Base-by-base conservation (phyloP, 129 eudicot species). In the Flaveria sonorensis region DNA sequence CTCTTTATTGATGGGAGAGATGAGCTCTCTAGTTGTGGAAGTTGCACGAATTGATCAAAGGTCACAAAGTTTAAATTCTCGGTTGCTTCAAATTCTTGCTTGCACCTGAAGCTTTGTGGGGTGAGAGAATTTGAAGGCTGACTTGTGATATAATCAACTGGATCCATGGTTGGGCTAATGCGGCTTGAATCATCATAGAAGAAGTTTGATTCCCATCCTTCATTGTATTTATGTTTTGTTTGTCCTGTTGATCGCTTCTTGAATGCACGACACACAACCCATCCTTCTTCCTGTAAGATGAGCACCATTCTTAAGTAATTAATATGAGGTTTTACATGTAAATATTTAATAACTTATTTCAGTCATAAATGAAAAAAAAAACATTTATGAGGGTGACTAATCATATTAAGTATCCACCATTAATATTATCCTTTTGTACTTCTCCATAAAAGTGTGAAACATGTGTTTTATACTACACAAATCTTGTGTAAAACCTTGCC, bases 191-290 rank as follows among this genome's bases (percentile, higher is more conserved):
- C 92, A 1, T 90, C 92, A 16, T 85, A 85, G 46, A 82, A 83
- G 67, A 76, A 87, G 77, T 83, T 75, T 10, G 97, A 77, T 74
- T 93, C 95, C 95, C 98, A 93, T 55, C 77, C 80, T 67, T 87
- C 89, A 45, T 45, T 45, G 48, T 45, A 14, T 0, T 13, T 78
- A 78, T 53, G 81, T 72, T 90, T 93, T 6, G 88, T 76, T 82
- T 88, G 96, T 26, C 77, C 85, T 1, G 89, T 83, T 61, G 88
- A 67, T 77, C 90, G 87, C 50, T 93, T 93, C 89, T 87, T 93
- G 84, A 93, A 93, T 78, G 97, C 98, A 55, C 97, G 90, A 73
- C 98, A 93, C 15, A 93, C 97, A 11, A 93, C 98, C 98, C 98
- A 93, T 42, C 98, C 98, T 84, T 92, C 97, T 83, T 91, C 97